Base-by-base conservation (phyloP, 1,284 basidiomycete genomes). In the Papiliotrema terrestris region DNA sequence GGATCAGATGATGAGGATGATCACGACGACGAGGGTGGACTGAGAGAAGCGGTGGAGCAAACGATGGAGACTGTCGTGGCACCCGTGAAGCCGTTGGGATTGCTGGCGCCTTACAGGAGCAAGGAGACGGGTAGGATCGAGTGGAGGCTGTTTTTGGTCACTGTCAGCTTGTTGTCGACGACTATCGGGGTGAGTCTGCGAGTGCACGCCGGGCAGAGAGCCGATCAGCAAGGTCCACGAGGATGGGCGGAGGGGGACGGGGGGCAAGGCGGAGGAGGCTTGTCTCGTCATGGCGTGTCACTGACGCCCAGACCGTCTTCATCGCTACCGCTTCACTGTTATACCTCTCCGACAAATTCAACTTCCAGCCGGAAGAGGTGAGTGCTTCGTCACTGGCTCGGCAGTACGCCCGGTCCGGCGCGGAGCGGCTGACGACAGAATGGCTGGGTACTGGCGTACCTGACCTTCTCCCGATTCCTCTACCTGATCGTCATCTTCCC, bases 401-500 rank as follows among this genome's bases (percentile, higher is more conserved):
- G 5, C 32, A 48, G 19, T 36, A 20, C 22, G 49, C 17, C 36
- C 43, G 45, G 50, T 19, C n/a, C n/a, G n/a, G n/a, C n/a, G n/a
- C n/a, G n/a, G n/a, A n/a, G n/a, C n/a, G n/a, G 38, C 43, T 41
- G n/a, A 37, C 9, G 22, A 3, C 32, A 67, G 62, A 71, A 71
- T 55, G 69, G 63, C 8, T 71, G 66, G 66, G 63, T 71, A 25
- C 54, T 71, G 17, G 67, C 69, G 2, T 71, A 62, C 54, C 62
- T 69, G 29, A 63, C 67, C 2, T 66, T 65, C 19, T 61, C 62
- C 19, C 52, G 57, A 42, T 66, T 66, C 51, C 53, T 52, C 49
- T 71, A 67, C 49, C 59, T 71, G 19, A 54, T 66, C 54, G 48
- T 69, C 43, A 42, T 71, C 35, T 71, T 71, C 53, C 69, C 69